phyloP scores from a whole-genome alignment of 495 filamentous ascomycete species.

The Chaetomium cochliodes region DNA sequence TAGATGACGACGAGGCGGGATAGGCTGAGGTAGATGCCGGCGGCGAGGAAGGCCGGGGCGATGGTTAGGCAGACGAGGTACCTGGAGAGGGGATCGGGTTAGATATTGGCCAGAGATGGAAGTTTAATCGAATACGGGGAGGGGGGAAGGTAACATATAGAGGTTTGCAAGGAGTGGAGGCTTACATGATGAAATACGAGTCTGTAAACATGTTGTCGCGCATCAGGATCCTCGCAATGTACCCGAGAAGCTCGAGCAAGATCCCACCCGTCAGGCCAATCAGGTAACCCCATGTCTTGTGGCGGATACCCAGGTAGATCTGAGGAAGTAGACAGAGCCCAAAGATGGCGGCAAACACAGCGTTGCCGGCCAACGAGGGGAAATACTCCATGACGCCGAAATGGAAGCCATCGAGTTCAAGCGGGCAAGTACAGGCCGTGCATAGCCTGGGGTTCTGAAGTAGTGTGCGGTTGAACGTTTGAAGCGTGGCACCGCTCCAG shows the following conservation, averaged over 20 bases:
- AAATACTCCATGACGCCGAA: conserved; percentile 24
- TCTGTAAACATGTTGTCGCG: conserved; percentile 28
- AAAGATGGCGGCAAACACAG: conserved; percentile 33
- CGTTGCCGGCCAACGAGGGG: conserved; percentile 33
- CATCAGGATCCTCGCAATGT: conserved; percentile 30
- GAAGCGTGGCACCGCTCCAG: conserved; percentile 18
- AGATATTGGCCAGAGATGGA: background rate
- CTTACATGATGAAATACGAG: conserved; percentile 22
- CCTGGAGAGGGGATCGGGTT: conserved; percentile 7
- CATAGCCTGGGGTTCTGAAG: conserved; percentile 14
- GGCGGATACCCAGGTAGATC: conserved; percentile 16
- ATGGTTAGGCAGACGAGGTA: conserved; percentile 42
- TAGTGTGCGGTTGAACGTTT: conserved; percentile 18
- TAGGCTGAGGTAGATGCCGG: conserved; percentile 35
- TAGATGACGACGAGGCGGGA: conserved; percentile 43
- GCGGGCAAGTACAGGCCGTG: conserved; percentile 20
- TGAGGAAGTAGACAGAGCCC: conserved; percentile 27
- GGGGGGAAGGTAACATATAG: background rate
- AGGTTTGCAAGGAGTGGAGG: background rate
- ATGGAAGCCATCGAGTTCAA: conserved; percentile 16
- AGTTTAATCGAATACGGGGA: background rate
- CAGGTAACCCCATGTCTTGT: conserved; percentile 28
- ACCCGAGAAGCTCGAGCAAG: conserved; percentile 34
- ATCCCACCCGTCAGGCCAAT: conserved; percentile 30
- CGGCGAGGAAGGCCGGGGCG: conserved; percentile 36